Evolutionary conservation across 495 filamentous ascomycete genomes (phyloP), one percentile per base, ranked within the genome.

Genomic region (Lophium mytilinum): DNA sequence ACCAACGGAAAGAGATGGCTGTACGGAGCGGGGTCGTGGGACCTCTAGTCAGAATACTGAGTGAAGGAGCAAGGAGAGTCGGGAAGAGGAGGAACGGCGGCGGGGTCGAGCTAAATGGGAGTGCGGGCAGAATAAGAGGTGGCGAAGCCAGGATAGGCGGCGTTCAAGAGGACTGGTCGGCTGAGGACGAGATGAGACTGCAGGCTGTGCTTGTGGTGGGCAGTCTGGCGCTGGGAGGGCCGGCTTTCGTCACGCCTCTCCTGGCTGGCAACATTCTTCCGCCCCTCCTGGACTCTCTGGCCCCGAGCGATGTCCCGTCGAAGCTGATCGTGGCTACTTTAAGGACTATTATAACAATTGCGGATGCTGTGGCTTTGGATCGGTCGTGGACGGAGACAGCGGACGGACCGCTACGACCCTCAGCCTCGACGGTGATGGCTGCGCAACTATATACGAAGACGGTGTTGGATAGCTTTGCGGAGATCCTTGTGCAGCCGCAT

Each of bases 211-310:
- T 92, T 54, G 78, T 95, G 30, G 72, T 94, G 21, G 87, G 84
- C 30, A 95, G 87, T 69, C 75, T 98, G 61, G 88, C 88, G 41
- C 82, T 86, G 73, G 93, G 92, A 65, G 92, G 93, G 33, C 80
- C 88, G 46, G 73, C 84, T 5, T 94, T 91, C 68, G 78, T 96
- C 40, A 69, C 75, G 6, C 85, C 93, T 24, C 74, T 98, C 43
- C 75, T 90, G 51, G 78, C 81, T 9, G 84, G 80, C 50, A 72
- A 74, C 37, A 79, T 81, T 6, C 73, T 91, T n/a, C 77, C 82
- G 1, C 79, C 76, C 0, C 77, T 95, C 39, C 75, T 95, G 15
- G 71, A 80, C 37, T 78, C 83, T 18, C 72, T 95, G 0, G 85
- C 80, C 30, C 84, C 87, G 0, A 66, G 69, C 19, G 82, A 82